phyloP scores from a whole-genome alignment of 495 filamentous ascomycete genomes.

The Hypoxylon lienhwacheense region DNA sequence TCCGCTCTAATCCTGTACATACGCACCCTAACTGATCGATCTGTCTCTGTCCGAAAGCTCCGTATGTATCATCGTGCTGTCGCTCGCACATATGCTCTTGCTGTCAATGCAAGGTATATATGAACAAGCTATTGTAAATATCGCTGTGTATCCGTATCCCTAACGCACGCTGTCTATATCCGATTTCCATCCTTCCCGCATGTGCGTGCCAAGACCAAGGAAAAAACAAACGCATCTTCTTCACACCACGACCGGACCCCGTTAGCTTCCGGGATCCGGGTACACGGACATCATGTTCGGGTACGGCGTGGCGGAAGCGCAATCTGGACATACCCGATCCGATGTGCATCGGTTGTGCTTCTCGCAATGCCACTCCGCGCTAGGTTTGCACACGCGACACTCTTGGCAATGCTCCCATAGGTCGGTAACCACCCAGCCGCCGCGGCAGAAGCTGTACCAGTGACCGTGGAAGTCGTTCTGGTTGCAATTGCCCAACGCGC shows the following conservation, averaged over 20 bases:
- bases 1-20: slow-evolving; percentile 58
- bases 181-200: slow-evolving; percentile 15
- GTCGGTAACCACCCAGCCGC: slow-evolving; percentile 30
- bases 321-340: slow-evolving; percentile 33
- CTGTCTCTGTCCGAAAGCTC: slow-evolving; percentile 1
- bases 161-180: slow-evolving; percentile 23
- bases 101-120: slow-evolving; percentile 21
- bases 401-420: slow-evolving; percentile 35
- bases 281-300: slow-evolving; percentile 31
- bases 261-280: slow-evolving; percentile 21
- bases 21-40: slow-evolving; percentile 14
- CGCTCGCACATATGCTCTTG: slow-evolving; percentile 13
- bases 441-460: slow-evolving; percentile 38
- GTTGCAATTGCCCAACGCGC: slow-evolving; percentile 33
- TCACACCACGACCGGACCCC: not conserved
- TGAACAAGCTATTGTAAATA: slow-evolving; percentile 14
- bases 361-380: slow-evolving; percentile 37
- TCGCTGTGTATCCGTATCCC: slow-evolving; percentile 16
- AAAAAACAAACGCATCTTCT: slow-evolving; percentile 1
- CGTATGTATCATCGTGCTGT: slow-evolving; percentile 11
- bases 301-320: slow-evolving; percentile 21
- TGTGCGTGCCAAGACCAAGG: slow-evolving; percentile 9
- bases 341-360: slow-evolving; percentile 35
- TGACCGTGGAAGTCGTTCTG: slow-evolving; percentile 35
- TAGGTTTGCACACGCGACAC: slow-evolving; percentile 34